Conservation (phyloP, 176 grass and related monocot genomes). For the Eragrostis nindensis region DNA sequence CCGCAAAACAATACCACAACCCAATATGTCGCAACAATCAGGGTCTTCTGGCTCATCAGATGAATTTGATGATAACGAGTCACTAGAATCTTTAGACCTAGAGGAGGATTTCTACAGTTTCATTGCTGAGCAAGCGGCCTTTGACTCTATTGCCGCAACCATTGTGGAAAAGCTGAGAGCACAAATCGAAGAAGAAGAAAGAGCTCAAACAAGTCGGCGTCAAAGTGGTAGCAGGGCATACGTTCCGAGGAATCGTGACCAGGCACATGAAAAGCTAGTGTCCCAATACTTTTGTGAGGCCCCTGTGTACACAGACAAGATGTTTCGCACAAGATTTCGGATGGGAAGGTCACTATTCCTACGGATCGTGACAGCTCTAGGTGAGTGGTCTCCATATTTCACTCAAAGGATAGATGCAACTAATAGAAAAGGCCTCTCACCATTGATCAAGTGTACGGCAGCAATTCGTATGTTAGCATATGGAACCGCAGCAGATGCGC, state of each 20-base stretch:
- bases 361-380: background rate
- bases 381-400: background rate
- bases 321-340: conserved; percentile 1
- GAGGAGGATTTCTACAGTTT: background rate
- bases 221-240: background rate
- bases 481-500: too few species aligned
- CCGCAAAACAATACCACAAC: background rate
- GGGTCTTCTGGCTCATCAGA: background rate
- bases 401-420: background rate
- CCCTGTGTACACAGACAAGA: background rate
- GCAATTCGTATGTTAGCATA: conserved; percentile 15
- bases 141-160: background rate
- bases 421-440: background rate
- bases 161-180: background rate
- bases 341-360: background rate
- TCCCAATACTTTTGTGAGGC: background rate
- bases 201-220: background rate
- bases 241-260: background rate
- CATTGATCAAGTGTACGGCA: background rate
- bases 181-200: background rate
- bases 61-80: background rate
- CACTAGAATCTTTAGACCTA: background rate
- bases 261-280: background rate
- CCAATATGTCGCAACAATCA: background rate
- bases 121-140: background rate